phyloP scores from a whole-genome alignment of 2,329 filamentous ascomycete genomes.

The Aspergillus sp. region DNA sequence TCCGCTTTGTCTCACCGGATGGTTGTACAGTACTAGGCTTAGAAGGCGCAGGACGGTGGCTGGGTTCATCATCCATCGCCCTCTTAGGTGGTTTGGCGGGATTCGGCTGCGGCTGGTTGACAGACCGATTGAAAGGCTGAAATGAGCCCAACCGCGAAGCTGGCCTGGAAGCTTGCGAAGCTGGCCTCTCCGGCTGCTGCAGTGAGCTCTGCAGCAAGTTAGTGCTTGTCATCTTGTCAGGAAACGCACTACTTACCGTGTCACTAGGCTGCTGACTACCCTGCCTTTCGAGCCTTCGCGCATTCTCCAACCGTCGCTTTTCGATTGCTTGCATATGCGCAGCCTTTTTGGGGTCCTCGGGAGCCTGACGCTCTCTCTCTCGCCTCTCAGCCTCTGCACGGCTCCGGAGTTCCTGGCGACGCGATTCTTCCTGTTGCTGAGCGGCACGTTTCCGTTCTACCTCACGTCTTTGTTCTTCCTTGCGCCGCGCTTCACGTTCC shows the following conservation, averaged over 20 bases:
- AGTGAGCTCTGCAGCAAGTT: slow-evolving; percentile 13
- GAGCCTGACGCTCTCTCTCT: slow-evolving; percentile 39
- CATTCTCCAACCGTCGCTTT: slow-evolving; percentile 42
- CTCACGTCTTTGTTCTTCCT: slow-evolving; percentile 72
- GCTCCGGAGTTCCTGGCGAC: slow-evolving; percentile 54
- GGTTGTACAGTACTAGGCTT: slow-evolving; percentile 47
- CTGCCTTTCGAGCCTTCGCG: slow-evolving; percentile 39
- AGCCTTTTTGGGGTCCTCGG: slow-evolving; percentile 57
- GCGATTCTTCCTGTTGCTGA: slow-evolving; percentile 49
- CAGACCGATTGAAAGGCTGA: slow-evolving; percentile 53
- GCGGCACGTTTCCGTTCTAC: slow-evolving; percentile 67
- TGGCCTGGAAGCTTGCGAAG: slow-evolving; percentile 38
- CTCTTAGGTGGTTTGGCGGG: slow-evolving; percentile 69
- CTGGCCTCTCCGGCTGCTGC: slow-evolving; percentile 23
- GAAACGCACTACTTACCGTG: slow-evolving; percentile 21
- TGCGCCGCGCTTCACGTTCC: slow-evolving; percentile 68
- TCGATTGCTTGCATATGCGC: slow-evolving; percentile 55
- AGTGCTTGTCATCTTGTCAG: background rate
- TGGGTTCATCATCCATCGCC: slow-evolving; percentile 55
- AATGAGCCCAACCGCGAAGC: slow-evolving; percentile 39
- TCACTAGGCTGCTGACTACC: slow-evolving; percentile 35
- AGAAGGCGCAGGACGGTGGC: slow-evolving; percentile 32
- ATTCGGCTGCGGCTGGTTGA: slow-evolving; percentile 55
- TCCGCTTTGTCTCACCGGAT: slow-evolving; percentile 67
- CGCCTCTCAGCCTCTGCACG: slow-evolving; percentile 47